These are phyloP conservation scores for Dothideomycetes sp. DNA, from an alignment of 2,329 filamentous ascomycete genomes.

Conservation along the genomic window DNA sequence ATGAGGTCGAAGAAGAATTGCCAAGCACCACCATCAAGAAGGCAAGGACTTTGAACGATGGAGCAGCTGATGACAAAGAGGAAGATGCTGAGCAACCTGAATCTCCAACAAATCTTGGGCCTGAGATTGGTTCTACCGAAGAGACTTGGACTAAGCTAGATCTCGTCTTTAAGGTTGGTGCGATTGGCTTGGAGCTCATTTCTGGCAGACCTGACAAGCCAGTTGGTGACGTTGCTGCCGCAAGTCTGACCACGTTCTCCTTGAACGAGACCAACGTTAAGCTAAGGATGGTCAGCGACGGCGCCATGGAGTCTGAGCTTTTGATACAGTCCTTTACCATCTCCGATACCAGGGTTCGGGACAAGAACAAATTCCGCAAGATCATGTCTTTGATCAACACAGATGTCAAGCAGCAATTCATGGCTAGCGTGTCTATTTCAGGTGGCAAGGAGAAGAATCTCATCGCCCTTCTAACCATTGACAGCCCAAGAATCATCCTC, in stretches of 20 bases:
- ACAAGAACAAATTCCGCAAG: slow-evolving; percentile 91
- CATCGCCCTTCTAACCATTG: slow-evolving; percentile 85
- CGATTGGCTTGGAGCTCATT: slow-evolving; percentile 79
- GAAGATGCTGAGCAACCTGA: slow-evolving; percentile 17
- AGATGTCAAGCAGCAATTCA: slow-evolving; percentile 86
- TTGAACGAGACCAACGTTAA: slow-evolving; percentile 88
- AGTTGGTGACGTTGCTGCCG: slow-evolving; percentile 63
- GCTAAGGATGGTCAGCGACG: slow-evolving; percentile 83
- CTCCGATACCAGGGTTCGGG: slow-evolving; percentile 75
- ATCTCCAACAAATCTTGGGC: slow-evolving; percentile 27
- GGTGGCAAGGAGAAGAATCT: slow-evolving; percentile 70
- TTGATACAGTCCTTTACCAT: slow-evolving; percentile 92
- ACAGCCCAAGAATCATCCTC: slow-evolving; percentile 90
- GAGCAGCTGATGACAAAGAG: slow-evolving; percentile 28
- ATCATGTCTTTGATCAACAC: slow-evolving; percentile 98
- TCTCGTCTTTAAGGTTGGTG: slow-evolving; percentile 78
- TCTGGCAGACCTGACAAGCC: slow-evolving; percentile 65
- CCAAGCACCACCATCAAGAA: slow-evolving; percentile 43
- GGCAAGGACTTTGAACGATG: slow-evolving; percentile 37
- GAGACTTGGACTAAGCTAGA: slow-evolving; percentile 89
- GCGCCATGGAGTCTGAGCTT: slow-evolving; percentile 83
- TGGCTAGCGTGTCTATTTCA: slow-evolving; percentile 92
- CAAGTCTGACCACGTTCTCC: slow-evolving; percentile 87
- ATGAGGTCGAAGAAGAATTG: slow-evolving; percentile 65
- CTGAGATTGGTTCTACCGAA: slow-evolving; percentile 57